Evolutionary conservation across 352 stramenopile species (phyloP), one percentile per base, ranked within the genome.

Genomic region (Pythium aristosporum): DNA sequence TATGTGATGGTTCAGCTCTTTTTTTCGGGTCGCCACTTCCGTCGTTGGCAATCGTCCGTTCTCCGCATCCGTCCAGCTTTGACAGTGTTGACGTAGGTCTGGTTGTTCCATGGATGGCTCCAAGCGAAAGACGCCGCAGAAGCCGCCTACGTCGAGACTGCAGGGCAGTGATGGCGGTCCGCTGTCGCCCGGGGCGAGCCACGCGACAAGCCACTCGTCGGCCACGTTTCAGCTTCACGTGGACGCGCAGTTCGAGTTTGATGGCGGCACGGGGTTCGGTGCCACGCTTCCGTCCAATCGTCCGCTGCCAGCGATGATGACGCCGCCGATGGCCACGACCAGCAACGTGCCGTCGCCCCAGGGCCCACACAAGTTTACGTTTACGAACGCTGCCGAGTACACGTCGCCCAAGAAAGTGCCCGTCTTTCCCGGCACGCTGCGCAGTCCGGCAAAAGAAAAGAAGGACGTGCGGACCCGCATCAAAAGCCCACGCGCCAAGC

Each of bases 321-420:
- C 39, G 21, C 20, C 20, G 41, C 28, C 49, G 13, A n/a, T 41
- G 12, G n/a, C 53, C 10, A 15, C 32, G 16, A 34, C 15, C 20
- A 42, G 4, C n/a, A 48, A 11, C 12, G 49, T 46, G 7, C 42
- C 47, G 12, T 67, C 67, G 5, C 50, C 73, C 4, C 32, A 56
- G 1, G 42, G 13, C 2, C 67, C 70, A 15, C 77, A 86, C 50
- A 82, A 81, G 54, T 91, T 91, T 57, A 86, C 80, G 37, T 92
- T 92, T 49, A 92, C 79, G 32, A 86, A 72, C 25, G 69, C 79
- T 4, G 73, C 74, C 1, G 81, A 88, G 58, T 92, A 90, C 69
- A 86, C 76, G 42, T 87, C 83, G 12, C 83, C 83, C 0, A 92
- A 89, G 81, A 92, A 90, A 56, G 79, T 92, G 21, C 83, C 83